These are phyloP conservation scores for Termitomyces sp. DNA, from an alignment of 1,284 basidiomycete species.

Conservation along the genomic window DNA sequence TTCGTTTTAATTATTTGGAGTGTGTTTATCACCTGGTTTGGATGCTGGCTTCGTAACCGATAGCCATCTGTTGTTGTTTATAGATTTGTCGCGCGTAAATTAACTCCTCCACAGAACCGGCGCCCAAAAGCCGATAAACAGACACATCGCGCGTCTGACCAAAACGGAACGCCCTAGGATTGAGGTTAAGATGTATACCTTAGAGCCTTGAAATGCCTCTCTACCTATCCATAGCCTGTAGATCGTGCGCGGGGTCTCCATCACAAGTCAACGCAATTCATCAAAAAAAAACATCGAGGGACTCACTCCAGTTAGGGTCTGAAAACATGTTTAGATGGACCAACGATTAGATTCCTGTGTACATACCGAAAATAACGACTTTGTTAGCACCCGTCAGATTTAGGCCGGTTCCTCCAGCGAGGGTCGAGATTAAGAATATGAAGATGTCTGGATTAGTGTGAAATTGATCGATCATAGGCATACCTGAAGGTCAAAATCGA, in stretches of 20 bases:
- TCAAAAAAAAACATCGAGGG: background rate
- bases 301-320: constrained; percentile 88
- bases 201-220: background rate
- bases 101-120: constrained; percentile 82
- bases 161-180: constrained; percentile 67
- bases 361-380: constrained; percentile 79
- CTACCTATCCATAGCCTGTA: constrained; percentile 82
- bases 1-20: background rate
- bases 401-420: constrained; percentile 72
- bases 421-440: constrained; percentile 76
- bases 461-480: constrained; percentile 79
- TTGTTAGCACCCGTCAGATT: constrained; percentile 78
- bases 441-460: constrained; percentile 70
- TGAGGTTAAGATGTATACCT: background rate
- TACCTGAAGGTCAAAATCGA: constrained; percentile 42
- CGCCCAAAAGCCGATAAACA: constrained; percentile 80
- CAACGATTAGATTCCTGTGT: background rate
- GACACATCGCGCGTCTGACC: constrained; percentile 85
- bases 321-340: constrained; percentile 6
- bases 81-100: constrained; percentile 85
- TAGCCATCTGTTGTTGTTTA: constrained; percentile 87
- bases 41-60: constrained; percentile 77
- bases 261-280: background rate
- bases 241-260: constrained; percentile 78
- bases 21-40: constrained; percentile 57